Percentiles rank a stretch among this genome's conserved stretches.
These are phyloP conservation scores for Pythium myriotylum DNA, from an alignment of 352 stramenopile species.

Conservation along the genomic window DNA sequence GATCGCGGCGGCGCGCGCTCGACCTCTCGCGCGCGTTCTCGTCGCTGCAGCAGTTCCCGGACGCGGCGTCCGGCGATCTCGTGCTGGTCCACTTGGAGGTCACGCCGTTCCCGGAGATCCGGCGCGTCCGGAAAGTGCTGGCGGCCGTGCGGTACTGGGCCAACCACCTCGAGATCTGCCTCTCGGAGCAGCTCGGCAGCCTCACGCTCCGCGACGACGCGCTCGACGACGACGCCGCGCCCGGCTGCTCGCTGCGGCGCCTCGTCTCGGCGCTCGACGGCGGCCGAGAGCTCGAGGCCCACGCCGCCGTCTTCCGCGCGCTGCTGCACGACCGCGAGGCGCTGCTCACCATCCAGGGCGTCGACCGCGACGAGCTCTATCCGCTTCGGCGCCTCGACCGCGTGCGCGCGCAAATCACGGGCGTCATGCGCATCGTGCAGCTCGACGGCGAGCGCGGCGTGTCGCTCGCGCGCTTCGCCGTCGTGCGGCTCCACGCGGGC, in stretches of 20 bases:
- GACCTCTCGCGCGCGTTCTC: neutral
- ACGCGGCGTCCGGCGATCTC: neutral
- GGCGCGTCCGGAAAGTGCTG: neutral
- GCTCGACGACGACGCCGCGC: neutral
- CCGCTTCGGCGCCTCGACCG: neutral
- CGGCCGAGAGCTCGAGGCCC: neutral
- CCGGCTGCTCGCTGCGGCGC: neutral
- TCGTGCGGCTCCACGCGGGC: neutral
- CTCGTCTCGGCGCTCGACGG: neutral
- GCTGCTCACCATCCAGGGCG: neutral
- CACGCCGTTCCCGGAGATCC: neutral
- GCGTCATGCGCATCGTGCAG: neutral
- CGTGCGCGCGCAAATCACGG: neutral
- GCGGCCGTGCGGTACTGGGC: neutral
- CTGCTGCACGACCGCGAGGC: neutral
- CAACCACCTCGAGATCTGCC: conserved; percentile 1
- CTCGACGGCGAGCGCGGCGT: neutral
- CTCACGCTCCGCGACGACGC: neutral
- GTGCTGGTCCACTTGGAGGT: neutral
- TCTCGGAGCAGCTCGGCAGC: conserved; percentile 2
- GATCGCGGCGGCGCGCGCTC: no score
- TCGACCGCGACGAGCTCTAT: conserved; percentile 2
- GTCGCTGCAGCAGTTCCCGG: neutral
- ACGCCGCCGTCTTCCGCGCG: neutral
- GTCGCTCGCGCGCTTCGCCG: neutral